phyloP scores from a whole-genome alignment of 345 rosid genomes.

The Dimocarpus longan region DNA sequence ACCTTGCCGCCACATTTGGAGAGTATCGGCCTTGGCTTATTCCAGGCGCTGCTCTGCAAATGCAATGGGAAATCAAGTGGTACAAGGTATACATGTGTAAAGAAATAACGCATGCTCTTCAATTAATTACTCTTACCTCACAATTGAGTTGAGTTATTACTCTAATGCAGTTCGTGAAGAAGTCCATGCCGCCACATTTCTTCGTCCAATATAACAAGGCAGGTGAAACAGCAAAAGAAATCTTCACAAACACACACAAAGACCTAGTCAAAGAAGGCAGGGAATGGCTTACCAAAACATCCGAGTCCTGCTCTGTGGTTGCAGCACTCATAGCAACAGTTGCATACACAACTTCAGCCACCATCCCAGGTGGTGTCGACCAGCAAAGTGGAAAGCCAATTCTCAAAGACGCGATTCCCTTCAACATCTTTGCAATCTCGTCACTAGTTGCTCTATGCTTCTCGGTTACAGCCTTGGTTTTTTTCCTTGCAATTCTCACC shows the following conservation, averaged over 20 bases:
- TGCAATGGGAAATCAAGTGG: constrained; percentile 40
- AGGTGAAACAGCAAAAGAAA: constrained; percentile 26
- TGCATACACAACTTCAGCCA: constrained; percentile 34
- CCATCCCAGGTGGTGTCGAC: constrained; percentile 25
- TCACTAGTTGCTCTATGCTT: constrained; percentile 33
- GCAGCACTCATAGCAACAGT: constrained; percentile 42
- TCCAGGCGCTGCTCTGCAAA: constrained; percentile 30
- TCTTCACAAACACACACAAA: constrained; percentile 26
- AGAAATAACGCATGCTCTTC: background rate
- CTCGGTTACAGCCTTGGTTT: constrained; percentile 27
- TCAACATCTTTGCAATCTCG: constrained; percentile 23
- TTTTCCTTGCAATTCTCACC: constrained; percentile 32
- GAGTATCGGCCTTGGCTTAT: constrained; percentile 18
- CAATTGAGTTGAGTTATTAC: background rate
- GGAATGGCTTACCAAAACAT: constrained; percentile 35
- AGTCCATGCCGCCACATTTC: constrained; percentile 26
- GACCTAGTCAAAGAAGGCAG: constrained; percentile 21
- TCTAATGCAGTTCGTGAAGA: constrained; percentile 33
- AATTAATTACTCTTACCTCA: background rate
- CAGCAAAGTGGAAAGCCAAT: background rate
- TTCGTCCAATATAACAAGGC: constrained; percentile 13
- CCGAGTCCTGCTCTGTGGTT: constrained; percentile 36
- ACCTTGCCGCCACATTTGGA: constrained; percentile 24
- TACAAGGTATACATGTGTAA: constrained; percentile 12
- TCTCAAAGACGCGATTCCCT: background rate